Evolutionary conservation across 768 basidiomycete genomes (phyloP).

Genomic region (Mycena alexandri): DNA sequence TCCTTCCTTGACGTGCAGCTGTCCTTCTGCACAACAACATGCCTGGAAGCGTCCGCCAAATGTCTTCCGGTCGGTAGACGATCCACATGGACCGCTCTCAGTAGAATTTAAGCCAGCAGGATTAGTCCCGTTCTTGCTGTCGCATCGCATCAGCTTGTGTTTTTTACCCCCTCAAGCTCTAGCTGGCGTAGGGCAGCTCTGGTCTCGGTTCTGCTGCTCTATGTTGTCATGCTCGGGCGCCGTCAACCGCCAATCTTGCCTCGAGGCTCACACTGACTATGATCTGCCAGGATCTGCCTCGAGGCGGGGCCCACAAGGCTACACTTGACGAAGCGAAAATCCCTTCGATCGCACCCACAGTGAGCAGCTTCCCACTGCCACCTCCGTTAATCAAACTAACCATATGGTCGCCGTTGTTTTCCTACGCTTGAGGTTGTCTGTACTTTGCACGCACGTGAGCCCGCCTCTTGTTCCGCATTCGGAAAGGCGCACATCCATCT

Average conservation of each 20-base stretch:
- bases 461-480: slow-evolving; percentile 31
- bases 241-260: slow-evolving; percentile 1
- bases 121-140: neutral
- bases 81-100: slow-evolving; percentile 4
- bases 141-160: neutral
- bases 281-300: slow-evolving; percentile 29
- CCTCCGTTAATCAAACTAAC: slow-evolving; percentile 6
- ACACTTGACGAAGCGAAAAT: slow-evolving; percentile 27
- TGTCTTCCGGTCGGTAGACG: slow-evolving; percentile 19
- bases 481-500: slow-evolving; percentile 4
- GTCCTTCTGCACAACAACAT: no score
- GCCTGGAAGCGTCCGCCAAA: no score
- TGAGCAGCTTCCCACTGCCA: neutral
- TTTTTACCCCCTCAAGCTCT: neutral
- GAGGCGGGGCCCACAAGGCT: slow-evolving; percentile 31
- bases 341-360: slow-evolving; percentile 14
- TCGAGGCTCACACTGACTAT: slow-evolving; percentile 18
- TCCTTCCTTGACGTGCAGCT: no score
- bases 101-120: neutral
- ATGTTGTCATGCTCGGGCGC: slow-evolving; percentile 6
- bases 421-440: neutral
- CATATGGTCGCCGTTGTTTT: slow-evolving; percentile 12
- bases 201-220: neutral
- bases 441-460: slow-evolving; percentile 24
- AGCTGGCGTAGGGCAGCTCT: neutral